Evolutionary conservation across 352 stramenopile genomes (phyloP), one percentile per base, ranked within the genome.

Genomic region (Globisporangium paroecandrum): DNA sequence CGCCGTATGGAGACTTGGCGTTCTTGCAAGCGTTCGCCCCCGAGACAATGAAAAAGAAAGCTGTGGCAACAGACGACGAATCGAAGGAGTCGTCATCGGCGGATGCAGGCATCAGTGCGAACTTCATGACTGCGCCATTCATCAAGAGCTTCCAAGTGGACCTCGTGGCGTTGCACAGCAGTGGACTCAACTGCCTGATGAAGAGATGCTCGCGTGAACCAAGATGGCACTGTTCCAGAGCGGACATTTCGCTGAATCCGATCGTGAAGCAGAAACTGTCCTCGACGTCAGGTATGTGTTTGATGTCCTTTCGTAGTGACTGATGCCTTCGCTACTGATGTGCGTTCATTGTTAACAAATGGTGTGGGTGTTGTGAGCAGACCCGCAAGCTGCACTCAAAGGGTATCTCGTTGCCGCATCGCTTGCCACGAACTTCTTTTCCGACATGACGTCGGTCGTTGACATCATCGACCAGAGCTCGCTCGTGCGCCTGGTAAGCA

Each of bases 401-500:
- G 77, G 80, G 15, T 95, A 93, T 66, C 69, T 95, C 61, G 81
- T 86, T 34, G 87, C 87, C 10, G 85, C 87, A 15, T 92, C 82
- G 25, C 65, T 95, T 6, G 87, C 87, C 2, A 95, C 87, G 32
- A 93, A 95, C 69, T 91, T 89, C 63, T 95, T 95, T 55, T 78
- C 82, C 0, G 86, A 94, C 57, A 77, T 80, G 70, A 69, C 75
- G 8, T 89, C 83, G 0, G 83, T 91, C 20, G 79, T 89, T 15
- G 83, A 93, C 47, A 87, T 92, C 49, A 92, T 95, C 20, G 85
- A 95, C 69, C 87, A 93, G 59, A 89, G 79, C 65, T 93, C 85
- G 32, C 81, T 95, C 74, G 87, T 95, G 24, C 83, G 85, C 49
- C 73, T 95, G 74, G 84, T 92, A 75, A 32, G 55, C 4, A 32